Conservation (phyloP, 2,329 filamentous ascomycete species). For the Cadophora sp. region DNA sequence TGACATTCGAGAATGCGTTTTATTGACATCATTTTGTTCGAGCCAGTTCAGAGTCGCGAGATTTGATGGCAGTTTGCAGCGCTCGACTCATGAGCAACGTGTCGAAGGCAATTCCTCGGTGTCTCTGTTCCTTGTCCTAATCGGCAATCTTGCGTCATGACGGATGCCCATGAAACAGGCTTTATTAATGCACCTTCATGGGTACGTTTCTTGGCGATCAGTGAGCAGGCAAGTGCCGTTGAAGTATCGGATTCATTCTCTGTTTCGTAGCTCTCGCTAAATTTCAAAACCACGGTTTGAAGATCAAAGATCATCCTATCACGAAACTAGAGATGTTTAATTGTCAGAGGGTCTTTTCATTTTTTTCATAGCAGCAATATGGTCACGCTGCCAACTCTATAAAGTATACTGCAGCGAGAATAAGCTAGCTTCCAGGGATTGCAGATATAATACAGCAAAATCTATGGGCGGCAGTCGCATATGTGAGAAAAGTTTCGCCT, state of each 20-base stretch:
- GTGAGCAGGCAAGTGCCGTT: conserved; percentile 5
- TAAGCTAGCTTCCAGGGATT: conserved; percentile 14
- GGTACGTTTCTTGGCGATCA: conserved; percentile 4
- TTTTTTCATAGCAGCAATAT: conserved; percentile 5
- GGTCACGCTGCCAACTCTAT: background rate
- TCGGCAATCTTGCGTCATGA: conserved; percentile 8
- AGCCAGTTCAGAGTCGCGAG: background rate
- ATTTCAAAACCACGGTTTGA: conserved; percentile 20
- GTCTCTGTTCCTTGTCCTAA: conserved; percentile 7
- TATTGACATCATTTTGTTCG: background rate
- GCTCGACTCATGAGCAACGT: conserved; percentile 14
- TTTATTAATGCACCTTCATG: conserved; percentile 7
- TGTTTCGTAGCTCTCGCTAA: conserved; percentile 8
- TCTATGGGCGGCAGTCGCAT: background rate
- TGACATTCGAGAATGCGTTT: background rate
- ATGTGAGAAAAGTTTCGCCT: conserved; percentile 23
- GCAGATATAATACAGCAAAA: background rate
- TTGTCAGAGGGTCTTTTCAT: background rate
- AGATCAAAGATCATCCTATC: conserved; percentile 14
- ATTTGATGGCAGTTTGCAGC: background rate
- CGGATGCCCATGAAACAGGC: conserved; percentile 7
- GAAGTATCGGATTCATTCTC: conserved; percentile 16
- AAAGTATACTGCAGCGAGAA: background rate
- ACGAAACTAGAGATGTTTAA: conserved; percentile 3
- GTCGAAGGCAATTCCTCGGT: conserved; percentile 3